A percentile compares a stretch with the other conserved stretches of the same genome.
phyloP scores from a whole-genome alignment of 768 basidiomycete genomes.

The Omphalotus guepiniiformis region DNA sequence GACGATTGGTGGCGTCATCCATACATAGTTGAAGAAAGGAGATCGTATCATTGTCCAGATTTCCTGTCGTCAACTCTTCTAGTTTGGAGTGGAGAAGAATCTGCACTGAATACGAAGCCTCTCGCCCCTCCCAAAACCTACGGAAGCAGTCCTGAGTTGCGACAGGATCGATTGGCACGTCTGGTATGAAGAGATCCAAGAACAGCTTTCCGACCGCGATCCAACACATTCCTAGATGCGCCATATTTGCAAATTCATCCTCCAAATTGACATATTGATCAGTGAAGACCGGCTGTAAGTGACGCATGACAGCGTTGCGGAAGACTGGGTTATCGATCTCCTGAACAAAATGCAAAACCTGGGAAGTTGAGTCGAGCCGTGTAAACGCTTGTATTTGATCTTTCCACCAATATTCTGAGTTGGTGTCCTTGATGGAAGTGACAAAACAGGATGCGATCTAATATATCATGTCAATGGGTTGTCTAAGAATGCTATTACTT shows the following conservation, averaged over 20 bases:
- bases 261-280: conserved; percentile 11
- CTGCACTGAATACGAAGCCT: conserved; percentile 40
- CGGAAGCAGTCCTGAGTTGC: conserved; percentile 48
- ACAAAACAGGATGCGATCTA: conserved; percentile 45
- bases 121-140: conserved; percentile 40
- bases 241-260: conserved; percentile 10
- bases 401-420: neutral
- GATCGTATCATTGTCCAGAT: conserved; percentile 45
- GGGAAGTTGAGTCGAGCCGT: neutral
- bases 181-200: conserved; percentile 73
- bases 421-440: neutral
- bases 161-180: conserved; percentile 84
- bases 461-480: conserved; percentile 2
- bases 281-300: conserved; percentile 24
- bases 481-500: neutral
- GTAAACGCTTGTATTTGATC: no score
- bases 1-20: conserved; percentile 23
- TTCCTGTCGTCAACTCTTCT: conserved; percentile 56
- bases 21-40: conserved; percentile 37
- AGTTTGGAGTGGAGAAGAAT: conserved; percentile 48
- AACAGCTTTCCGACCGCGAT: conserved; percentile 56
- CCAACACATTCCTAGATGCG: conserved; percentile 42
- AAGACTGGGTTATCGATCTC: conserved; percentile 26
- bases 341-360: neutral
- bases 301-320: conserved; percentile 26